These are phyloP conservation scores for Penicillium glabrum DNA, from an alignment of 2,329 filamentous ascomycete species.

Conservation along the genomic window DNA sequence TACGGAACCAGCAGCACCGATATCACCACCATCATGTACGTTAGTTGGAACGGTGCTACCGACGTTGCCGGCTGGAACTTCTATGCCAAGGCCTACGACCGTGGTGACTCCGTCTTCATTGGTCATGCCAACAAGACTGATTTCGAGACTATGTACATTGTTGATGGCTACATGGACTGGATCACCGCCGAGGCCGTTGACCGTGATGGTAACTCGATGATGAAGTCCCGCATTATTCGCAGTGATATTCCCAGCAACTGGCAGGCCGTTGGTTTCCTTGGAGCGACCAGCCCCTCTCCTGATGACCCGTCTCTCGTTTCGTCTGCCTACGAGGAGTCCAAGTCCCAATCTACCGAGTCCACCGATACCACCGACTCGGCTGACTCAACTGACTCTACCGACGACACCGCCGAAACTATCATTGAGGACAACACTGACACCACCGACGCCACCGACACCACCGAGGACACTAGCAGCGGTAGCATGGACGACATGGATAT, in stretches of 20 bases:
- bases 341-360: conserved; percentile 1
- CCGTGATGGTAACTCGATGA: conserved; percentile 17
- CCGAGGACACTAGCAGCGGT: conserved; percentile 11
- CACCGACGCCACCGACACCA: background rate
- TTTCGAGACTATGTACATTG: conserved; percentile 35
- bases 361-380: conserved; percentile 5
- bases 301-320: conserved; percentile 29
- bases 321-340: conserved; percentile 14
- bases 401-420: background rate
- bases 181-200: conserved; percentile 25
- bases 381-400: background rate
- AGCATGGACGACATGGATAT: conserved; percentile 15
- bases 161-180: conserved; percentile 31
- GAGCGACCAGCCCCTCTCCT: conserved; percentile 19
- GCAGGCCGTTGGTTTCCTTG: conserved; percentile 31
- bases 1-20: conserved; percentile 27
- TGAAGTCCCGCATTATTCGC: conserved; percentile 25
- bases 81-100: conserved; percentile 22
- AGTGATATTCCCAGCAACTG: conserved; percentile 29
- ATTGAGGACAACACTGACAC: background rate
- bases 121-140: conserved; percentile 29
- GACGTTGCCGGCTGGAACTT: conserved; percentile 36
- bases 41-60: conserved; percentile 35
- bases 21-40: conserved; percentile 21
- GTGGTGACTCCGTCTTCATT: conserved; percentile 17